phyloP scores from a whole-genome alignment of 371 early-diverging fungal species.

The Mortierella sp. region DNA sequence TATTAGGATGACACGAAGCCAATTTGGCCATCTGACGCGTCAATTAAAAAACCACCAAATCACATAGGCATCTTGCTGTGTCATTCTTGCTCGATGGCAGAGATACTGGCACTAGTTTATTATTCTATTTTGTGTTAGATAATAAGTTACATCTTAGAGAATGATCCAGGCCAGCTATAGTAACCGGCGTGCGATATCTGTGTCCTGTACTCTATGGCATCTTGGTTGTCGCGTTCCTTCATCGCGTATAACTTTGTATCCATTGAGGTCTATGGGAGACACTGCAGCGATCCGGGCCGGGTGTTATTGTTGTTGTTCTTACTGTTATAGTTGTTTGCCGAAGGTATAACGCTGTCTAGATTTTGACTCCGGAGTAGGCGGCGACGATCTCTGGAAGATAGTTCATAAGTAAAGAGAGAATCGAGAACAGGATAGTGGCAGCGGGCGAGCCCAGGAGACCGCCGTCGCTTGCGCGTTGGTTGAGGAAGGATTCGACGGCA shows the following conservation, averaged over 20 bases:
- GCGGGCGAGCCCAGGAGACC: constrained; percentile 44
- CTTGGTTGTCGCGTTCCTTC: not conserved
- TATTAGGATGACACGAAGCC: not conserved
- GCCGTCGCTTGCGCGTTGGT: constrained; percentile 51
- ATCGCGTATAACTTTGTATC: not conserved
- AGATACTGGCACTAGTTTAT: not conserved
- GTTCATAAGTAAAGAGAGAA: constrained; percentile 42
- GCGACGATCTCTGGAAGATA: constrained; percentile 48
- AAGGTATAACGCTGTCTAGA: not conserved
- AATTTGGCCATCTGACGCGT: not conserved
- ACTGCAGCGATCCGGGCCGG: not conserved
- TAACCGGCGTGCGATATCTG: not conserved
- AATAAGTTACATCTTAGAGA: not conserved
- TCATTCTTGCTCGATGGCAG: not conserved
- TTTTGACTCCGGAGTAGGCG: constrained; percentile 27
- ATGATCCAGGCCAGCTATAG: not conserved
- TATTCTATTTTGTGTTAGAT: not conserved
- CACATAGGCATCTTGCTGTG: not conserved
- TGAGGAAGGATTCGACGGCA: constrained; percentile 50
- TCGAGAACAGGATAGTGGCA: constrained; percentile 50
- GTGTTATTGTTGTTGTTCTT: not conserved
- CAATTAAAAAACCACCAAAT: not conserved
- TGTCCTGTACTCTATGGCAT: not conserved
- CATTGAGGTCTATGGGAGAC: not conserved
- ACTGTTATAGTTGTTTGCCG: not conserved